Evolutionary conservation across 2,329 filamentous ascomycete genomes (phyloP), one percentile per base, ranked within the genome.

Genomic region (Penicillium sp.): DNA sequence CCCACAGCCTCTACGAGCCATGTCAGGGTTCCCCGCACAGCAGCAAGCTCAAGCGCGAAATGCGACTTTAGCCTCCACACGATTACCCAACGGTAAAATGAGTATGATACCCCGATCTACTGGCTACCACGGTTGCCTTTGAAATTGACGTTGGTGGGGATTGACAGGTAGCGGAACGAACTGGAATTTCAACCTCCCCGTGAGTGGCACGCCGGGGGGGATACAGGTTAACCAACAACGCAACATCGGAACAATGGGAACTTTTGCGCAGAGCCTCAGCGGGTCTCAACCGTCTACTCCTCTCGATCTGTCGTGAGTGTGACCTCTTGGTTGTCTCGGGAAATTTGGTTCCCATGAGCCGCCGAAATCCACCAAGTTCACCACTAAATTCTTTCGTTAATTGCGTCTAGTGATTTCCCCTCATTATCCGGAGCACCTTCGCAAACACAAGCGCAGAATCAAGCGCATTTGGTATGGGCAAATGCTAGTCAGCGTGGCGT

Each of bases 361-460:
- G 31, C 41, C 38, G 31, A 30, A 30, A 31, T 21, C 26, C 19
- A 13, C 56, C 19, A 41, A 60, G 56, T 44, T 51, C 47, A 31
- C 54, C 21, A 52, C 62, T 66, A 46, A 65, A 50, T 51, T 56
- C 11, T n/a, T 41, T 41, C 62, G 60, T 50, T 13, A 50, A 7
- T 26, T 50, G 13, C 35, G 61, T 59, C 55, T 61, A 89, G 86
- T 71, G 86, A 89, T 71, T 89, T 89, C 61, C 86, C 86, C 51
- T 86, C 85, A 11, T 76, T 89, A 68, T 87, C 85, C 49, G 84
- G 84, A 60, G 81, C 82, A 19, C 81, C 85, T 35, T 84, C 86
- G 71, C 79, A 84, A 66, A 82, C 84, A 60, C 83, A 82, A 60
- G 71, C 78, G 46, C 76, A 84, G 66, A 84, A 81, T 61, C 82